These are phyloP conservation scores for Pachysandra terminalis DNA, from an alignment of 164 flowering plant genomes.

Conservation along the genomic window DNA sequence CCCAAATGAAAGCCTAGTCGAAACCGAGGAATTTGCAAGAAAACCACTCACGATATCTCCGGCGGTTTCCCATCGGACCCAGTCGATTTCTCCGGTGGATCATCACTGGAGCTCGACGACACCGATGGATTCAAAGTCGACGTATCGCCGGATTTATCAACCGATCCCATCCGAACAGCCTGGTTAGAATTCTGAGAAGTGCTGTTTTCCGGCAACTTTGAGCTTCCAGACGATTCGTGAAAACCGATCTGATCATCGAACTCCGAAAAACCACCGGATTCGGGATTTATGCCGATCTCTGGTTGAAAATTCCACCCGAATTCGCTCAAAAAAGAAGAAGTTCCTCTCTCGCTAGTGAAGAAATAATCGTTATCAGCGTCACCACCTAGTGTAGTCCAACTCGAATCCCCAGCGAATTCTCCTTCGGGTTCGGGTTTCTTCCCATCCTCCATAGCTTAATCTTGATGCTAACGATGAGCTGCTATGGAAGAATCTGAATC, in stretches of 20 bases:
- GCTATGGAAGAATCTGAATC: background rate
- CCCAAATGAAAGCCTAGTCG: background rate
- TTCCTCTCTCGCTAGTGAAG: conserved; percentile 31
- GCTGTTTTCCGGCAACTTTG: background rate
- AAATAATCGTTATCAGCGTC: conserved; percentile 33
- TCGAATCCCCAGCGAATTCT: conserved; percentile 19
- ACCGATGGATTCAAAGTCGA: conserved; percentile 33
- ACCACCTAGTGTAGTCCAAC: conserved; percentile 31
- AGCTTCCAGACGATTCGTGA: conserved; percentile 19
- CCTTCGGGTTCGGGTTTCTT: conserved; percentile 22
- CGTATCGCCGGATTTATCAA: conserved; percentile 9
- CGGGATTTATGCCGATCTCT: background rate
- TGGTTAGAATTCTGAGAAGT: conserved; percentile 4
- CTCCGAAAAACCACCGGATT: conserved; percentile 3
- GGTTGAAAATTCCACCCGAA: conserved; percentile 50
- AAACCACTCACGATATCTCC: conserved; percentile 64
- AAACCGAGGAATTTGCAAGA: background rate
- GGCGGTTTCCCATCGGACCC: conserved; percentile 44
- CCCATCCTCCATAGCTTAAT: conserved; percentile 27
- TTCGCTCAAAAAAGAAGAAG: conserved; percentile 38
- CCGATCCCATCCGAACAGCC: conserved; percentile 14
- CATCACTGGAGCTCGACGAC: conserved; percentile 71
- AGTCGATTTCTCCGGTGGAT: conserved; percentile 53
- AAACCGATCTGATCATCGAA: conserved; percentile 20
- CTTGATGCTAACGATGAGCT: background rate